Base-by-base conservation (phyloP, 2,329 filamentous ascomycete genomes). In the Fusarium udum region DNA sequence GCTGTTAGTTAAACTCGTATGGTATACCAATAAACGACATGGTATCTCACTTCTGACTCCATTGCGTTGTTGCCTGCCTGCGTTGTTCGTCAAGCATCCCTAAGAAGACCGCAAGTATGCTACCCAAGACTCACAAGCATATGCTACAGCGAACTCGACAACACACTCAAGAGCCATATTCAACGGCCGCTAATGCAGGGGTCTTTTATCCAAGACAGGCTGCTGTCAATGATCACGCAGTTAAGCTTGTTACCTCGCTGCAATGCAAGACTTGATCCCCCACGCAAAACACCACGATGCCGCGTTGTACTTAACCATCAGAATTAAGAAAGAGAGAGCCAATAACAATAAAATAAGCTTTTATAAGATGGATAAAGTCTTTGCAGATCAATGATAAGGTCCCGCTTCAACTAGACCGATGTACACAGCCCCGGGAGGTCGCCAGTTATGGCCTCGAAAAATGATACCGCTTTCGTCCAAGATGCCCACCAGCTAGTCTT, bases 391-490 rank as follows among this genome's bases (percentile, higher is more conserved):
- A 28, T 51, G 20, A 51, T 51, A 22, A 11, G 42, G 37, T 60
- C 22, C 11, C 28, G 20, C 14, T 37, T 31, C 18, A n/a, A 36
- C 26, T 43, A 20, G 15, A 48, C 31, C 22, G 24, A 42, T n/a
- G 28, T 60, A 59, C 37, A 53, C 34, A 68, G 64, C 48, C 66
- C 42, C 42, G 4, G 31, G 43, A 57, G 36, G 46, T 62, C 57
- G 45, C 43, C 67, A 62, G 55, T 36, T 40, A 24, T 37, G 55
- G 12, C 24, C 40, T 67, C 57, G 69, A 67, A 71, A 40, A 53
- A 71, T 71, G 51, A 62, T 67, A 43, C 67, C 62, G 22, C 42
- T 71, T 71, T 51, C 46, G 57, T 63, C 52, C 13, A 63, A 46
- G 36, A 37, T 61, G 67, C 52, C 32, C 28, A 56, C 61, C 28